Conservation (phyloP, 257 asterid species). For the Catharanthus roseus region DNA sequence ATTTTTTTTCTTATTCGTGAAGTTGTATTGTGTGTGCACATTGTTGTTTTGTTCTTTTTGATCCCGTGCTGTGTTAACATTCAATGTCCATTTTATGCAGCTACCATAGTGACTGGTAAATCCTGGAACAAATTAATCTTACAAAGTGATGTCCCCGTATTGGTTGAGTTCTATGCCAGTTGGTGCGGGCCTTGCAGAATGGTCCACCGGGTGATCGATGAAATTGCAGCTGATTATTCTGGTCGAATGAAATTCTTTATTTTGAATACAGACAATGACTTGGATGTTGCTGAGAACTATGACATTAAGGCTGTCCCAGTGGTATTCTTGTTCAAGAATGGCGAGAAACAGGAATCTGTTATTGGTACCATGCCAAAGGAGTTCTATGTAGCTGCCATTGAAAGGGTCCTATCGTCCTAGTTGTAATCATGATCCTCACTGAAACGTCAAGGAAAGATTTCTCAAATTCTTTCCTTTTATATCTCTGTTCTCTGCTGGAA, state of each 20-base stretch:
- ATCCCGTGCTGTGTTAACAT: neutral
- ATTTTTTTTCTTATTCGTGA: neutral
- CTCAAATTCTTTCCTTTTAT: neutral
- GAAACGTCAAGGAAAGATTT: neutral
- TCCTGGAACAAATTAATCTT: slow-evolving; percentile 71
- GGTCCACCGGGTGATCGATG: slow-evolving; percentile 87
- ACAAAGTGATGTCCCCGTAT: slow-evolving; percentile 61
- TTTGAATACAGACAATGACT: slow-evolving; percentile 59
- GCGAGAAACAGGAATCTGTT: slow-evolving; percentile 53
- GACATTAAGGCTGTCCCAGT: slow-evolving; percentile 89
- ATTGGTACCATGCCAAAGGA: slow-evolving; percentile 92
- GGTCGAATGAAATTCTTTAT: slow-evolving; percentile 70
- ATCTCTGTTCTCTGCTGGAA: neutral
- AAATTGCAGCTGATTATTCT: slow-evolving; percentile 69
- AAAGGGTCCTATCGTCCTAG: slow-evolving; percentile 54
- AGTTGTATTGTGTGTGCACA: neutral
- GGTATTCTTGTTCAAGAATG: slow-evolving; percentile 75
- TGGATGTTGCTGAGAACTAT: slow-evolving; percentile 54
- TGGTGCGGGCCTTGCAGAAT: slow-evolving; percentile 98
- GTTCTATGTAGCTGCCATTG: slow-evolving; percentile 73
- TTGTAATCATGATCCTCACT: neutral
- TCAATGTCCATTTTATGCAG: slow-evolving; percentile 34
- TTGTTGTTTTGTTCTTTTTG: too few species aligned
- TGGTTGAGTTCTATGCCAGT: slow-evolving; percentile 75
- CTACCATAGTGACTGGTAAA: slow-evolving; percentile 51